Conservation (phyloP, 768 basidiomycete genomes). For the Auricularia cornea region DNA sequence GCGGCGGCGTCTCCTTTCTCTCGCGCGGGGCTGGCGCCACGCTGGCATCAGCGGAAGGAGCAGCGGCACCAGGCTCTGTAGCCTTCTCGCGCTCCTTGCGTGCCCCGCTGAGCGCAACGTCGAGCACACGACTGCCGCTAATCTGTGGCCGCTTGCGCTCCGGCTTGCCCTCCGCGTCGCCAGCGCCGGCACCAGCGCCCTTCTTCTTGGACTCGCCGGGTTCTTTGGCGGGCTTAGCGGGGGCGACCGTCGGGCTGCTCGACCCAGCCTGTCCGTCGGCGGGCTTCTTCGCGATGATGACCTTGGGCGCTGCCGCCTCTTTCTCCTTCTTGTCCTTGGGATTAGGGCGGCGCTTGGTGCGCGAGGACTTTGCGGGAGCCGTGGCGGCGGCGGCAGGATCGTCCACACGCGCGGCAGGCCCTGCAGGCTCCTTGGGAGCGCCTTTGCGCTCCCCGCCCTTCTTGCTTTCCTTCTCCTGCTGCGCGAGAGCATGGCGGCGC, state of each 20-base stretch:
- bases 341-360: not conserved
- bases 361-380: slow-evolving; percentile 11
- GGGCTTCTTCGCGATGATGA: slow-evolving; percentile 19
- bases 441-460: slow-evolving; percentile 26
- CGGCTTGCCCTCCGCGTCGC: not conserved
- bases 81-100: no score
- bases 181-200: not conserved
- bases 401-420: not conserved
- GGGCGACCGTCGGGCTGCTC: not conserved
- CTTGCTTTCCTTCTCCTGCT: slow-evolving; percentile 4
- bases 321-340: not conserved
- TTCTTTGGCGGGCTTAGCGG: not conserved
- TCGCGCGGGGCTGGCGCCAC: no score
- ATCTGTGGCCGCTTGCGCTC: not conserved
- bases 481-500: not conserved
- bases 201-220: not conserved
- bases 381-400: slow-evolving; percentile 7
- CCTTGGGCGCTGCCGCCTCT: slow-evolving; percentile 20
- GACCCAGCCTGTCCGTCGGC: slow-evolving; percentile 5
- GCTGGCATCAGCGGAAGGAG: no score
- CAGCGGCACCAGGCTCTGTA: no score
- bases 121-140: not conserved
- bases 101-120: not conserved
- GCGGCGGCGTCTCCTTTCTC: no score
- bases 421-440: slow-evolving; percentile 10